Base-by-base conservation (phyloP, 202 grass and related monocot species). In the Setaria viridis region DNA sequence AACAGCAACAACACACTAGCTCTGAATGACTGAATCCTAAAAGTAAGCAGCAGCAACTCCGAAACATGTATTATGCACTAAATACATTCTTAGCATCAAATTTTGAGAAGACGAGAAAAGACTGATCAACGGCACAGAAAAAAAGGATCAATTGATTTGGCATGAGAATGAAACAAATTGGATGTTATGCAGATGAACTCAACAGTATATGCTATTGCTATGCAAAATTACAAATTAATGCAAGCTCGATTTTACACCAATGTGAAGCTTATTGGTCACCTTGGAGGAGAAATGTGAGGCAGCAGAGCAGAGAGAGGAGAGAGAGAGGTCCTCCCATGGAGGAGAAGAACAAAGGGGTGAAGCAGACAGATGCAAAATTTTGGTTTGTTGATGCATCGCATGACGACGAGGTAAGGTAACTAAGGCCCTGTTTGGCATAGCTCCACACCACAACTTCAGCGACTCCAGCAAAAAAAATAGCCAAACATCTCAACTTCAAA, bases 321-420 rank as follows among this genome's bases (percentile, higher is more conserved):
- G 16, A 58, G 32, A 84, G 47, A 70, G 45, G 55, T 57, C 19
- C 70, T 73, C 71, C 88, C 89, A 86, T 85, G 62, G 71, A 91
- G 68, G 14, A 25, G 25, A 25, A 68, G 14, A 35, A 47, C 74
- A 32, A 41, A 21, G 67, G 21, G 84, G 82, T 74, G 73, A 50
- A 35, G 48, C 30, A 19, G 63, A 75, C 72, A 55, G 53, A 87
- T 79, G 72, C 48, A 69, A 39, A 74, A 11, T 42, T 80, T 74
- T 62, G 65, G 72, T n/a, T 42, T 82, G 67, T 4, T 57, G 25
- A 25, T 68, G 71, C 62, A 62, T 54, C 70, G 0, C 70, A 73
- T 20, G 25, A 25, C 25, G n/a, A 34, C 9, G 39, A 63, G 64
- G 51, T 76, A 30, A 29, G 58, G 58, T 30, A 84, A 53, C 9